phyloP scores from a whole-genome alignment of 2,329 filamentous ascomycete species.

The Chrysoporthe deuterocubensis region DNA sequence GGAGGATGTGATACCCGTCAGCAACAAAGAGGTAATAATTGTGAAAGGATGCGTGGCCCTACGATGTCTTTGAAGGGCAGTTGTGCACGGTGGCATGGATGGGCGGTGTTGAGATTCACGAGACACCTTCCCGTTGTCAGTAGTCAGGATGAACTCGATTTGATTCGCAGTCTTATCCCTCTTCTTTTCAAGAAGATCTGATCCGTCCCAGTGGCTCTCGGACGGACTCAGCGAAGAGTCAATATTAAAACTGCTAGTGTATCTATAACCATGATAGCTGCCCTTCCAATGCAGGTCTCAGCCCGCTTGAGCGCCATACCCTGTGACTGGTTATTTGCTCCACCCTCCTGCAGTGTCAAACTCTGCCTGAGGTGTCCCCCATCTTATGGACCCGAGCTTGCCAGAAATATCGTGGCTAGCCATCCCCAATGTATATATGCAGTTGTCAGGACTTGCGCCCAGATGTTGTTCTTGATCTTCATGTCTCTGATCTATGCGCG shows the following conservation, averaged over 20 bases:
- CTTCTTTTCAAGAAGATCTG: background rate
- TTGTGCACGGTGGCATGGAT: background rate
- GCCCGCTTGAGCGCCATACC: background rate
- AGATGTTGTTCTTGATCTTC: conserved; percentile 7
- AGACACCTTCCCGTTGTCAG: background rate
- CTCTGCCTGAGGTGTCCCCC: background rate
- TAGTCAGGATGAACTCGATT: background rate
- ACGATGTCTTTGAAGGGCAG: background rate
- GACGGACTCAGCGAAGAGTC: background rate
- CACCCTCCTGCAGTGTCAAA: background rate
- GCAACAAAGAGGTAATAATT: background rate
- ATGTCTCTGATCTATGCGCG: background rate
- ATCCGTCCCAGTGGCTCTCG: background rate
- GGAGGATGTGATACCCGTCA: background rate
- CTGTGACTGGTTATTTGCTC: background rate
- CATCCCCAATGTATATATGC: background rate
- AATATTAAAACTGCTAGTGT: conserved; percentile 12
- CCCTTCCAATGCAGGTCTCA: background rate
- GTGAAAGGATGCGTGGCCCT: background rate
- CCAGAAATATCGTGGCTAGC: background rate
- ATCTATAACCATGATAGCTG: conserved; percentile 5
- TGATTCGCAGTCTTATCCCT: background rate
- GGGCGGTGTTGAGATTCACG: background rate
- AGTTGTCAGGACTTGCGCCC: conserved; percentile 17
- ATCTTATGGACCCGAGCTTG: background rate